Conservation (phyloP, 805 yeast genomes). For the Grigorovia jiainica region DNA sequence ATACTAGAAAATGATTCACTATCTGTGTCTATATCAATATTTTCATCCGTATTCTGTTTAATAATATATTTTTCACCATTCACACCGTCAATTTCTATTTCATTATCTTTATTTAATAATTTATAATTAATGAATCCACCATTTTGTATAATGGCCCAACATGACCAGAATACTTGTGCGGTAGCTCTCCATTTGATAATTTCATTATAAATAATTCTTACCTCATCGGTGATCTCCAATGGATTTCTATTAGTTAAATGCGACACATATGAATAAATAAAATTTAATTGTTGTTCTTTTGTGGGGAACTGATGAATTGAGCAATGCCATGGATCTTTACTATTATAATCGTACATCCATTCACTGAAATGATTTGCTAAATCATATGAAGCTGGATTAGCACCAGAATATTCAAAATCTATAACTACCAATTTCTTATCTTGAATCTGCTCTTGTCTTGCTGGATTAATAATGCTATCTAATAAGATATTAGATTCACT, state of each 20-base stretch:
- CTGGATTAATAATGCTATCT: conserved; percentile 29
- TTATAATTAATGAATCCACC: conserved; percentile 29
- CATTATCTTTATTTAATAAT: conserved; percentile 17
- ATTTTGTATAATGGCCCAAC: conserved; percentile 88
- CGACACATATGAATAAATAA: conserved; percentile 70
- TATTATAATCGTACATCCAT: conserved; percentile 92
- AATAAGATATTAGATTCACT: conserved; percentile 19
- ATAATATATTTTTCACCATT: conserved; percentile 42
- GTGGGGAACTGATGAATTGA: conserved; percentile 53
- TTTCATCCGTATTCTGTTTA: conserved; percentile 13
- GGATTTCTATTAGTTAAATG: conserved; percentile 30
- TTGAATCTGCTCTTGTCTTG: conserved; percentile 34
- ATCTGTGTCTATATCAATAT: conserved; percentile 10
- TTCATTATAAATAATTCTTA: conserved; percentile 52
- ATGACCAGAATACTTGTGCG: conserved; percentile 70
- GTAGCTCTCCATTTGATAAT: conserved; percentile 71
- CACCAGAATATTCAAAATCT: conserved; percentile 93
- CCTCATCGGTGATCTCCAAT: conserved; percentile 31
- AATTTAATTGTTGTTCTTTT: conserved; percentile 55
- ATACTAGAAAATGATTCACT: conserved; percentile 12
- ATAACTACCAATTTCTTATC: conserved; percentile 80
- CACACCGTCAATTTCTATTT: conserved; percentile 40
- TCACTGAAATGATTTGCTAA: conserved; percentile 89
- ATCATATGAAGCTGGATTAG: conserved; percentile 82
- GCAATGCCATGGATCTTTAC: conserved; percentile 37